Evolutionary conservation across 139 green algal species (phyloP).

Genomic region (Pedinophyceae sp.): DNA sequence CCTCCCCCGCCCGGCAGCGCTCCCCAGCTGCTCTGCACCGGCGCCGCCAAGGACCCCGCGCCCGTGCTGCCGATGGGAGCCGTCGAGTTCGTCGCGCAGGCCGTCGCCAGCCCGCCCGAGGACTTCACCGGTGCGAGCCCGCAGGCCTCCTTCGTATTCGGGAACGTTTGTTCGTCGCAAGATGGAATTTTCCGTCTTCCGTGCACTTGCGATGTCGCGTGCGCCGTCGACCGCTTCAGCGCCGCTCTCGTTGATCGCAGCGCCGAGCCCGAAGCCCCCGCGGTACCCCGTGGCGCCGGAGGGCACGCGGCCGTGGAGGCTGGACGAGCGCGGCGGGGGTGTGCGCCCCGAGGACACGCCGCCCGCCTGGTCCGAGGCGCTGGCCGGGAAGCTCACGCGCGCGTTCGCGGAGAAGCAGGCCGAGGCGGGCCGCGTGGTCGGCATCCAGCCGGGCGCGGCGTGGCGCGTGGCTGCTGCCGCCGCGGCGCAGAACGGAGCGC

Average conservation of each 20-base stretch:
- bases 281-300: background rate
- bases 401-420: slow-evolving; percentile 18
- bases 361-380: slow-evolving; percentile 5
- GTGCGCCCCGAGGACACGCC: background rate
- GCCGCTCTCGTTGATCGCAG: background rate
- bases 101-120: background rate
- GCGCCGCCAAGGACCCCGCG: background rate
- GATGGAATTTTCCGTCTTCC: no score
- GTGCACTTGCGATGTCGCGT: no score
- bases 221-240: background rate
- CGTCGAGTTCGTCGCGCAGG: background rate
- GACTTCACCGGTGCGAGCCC: background rate
- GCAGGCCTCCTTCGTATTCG: no score
- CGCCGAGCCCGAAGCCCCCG: background rate
- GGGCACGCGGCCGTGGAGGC: background rate
- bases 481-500: slow-evolving; percentile 18
- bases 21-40: background rate
- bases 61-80: background rate
- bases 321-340: background rate
- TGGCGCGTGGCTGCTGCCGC: slow-evolving; percentile 49
- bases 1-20: no score
- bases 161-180: no score
- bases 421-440: slow-evolving; percentile 9
- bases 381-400: slow-evolving; percentile 18
- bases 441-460: slow-evolving; percentile 22